Percentiles rank a stretch among this genome's conserved stretches.
Conservation (phyloP, 2,329 filamentous ascomycete genomes). For the Pseudopyrenochaeta lycopersici region DNA sequence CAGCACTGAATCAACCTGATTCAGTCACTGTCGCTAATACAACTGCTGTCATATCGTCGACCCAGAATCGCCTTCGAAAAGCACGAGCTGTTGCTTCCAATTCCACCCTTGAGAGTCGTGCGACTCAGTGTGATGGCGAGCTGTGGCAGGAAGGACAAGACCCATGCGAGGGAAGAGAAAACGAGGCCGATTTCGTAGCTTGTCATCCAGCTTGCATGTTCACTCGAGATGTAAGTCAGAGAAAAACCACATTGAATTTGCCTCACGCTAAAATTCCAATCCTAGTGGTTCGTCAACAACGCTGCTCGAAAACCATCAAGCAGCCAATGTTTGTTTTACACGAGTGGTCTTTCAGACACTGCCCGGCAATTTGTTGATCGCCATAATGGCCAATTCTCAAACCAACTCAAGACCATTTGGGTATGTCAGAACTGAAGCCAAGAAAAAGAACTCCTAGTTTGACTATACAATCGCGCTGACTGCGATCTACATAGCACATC, state of each 20-base stretch:
- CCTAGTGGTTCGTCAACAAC: background rate
- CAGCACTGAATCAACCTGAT: background rate
- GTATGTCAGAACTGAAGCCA: too few species aligned
- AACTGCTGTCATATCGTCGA: background rate
- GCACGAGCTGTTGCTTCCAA: background rate
- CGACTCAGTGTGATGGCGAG: background rate
- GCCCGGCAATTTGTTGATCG: background rate
- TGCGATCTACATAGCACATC: too few species aligned
- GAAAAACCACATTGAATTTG: background rate
- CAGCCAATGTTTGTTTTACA: conserved; percentile 5
- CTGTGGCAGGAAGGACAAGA: background rate
- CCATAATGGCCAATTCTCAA: background rate
- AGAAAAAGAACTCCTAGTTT: too few species aligned
- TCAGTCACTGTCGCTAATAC: conserved; percentile 1
- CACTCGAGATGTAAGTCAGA: background rate
- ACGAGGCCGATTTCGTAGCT: background rate
- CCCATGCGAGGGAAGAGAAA: background rate
- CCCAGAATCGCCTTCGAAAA: background rate
- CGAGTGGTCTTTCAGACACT: background rate
- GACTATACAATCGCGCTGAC: too few species aligned
- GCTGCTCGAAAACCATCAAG: background rate
- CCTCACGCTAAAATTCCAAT: background rate
- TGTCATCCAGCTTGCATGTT: background rate
- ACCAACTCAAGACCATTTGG: conserved; percentile 1
- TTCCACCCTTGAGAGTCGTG: too few species aligned